These are phyloP conservation scores for Ustilago esculenta DNA, from an alignment of 1,284 basidiomycete genomes.

Conservation along the genomic window DNA sequence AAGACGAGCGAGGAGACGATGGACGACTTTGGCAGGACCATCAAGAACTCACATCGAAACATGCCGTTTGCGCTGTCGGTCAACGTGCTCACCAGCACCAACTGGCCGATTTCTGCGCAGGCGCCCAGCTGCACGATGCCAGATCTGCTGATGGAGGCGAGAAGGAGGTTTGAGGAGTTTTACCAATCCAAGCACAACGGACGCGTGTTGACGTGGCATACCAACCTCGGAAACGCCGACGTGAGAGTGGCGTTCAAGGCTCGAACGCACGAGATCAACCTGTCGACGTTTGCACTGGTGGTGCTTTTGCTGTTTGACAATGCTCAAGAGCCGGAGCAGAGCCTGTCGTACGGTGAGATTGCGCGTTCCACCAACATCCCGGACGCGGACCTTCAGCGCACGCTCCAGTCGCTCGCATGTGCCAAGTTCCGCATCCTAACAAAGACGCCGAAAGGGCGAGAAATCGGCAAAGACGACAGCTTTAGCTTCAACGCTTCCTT, in stretches of 20 bases:
- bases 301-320: slow-evolving; percentile 89
- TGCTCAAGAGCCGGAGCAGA: slow-evolving; percentile 9
- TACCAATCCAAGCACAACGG: slow-evolving; percentile 90
- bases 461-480: slow-evolving; percentile 78
- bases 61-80: slow-evolving; percentile 78
- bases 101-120: slow-evolving; percentile 62
- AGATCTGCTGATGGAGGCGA: slow-evolving; percentile 50
- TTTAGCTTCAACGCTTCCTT: slow-evolving; percentile 92
- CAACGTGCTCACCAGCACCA: slow-evolving; percentile 64
- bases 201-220: slow-evolving; percentile 90
- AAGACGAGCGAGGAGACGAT: slow-evolving; percentile 86
- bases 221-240: slow-evolving; percentile 90
- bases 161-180: slow-evolving; percentile 83
- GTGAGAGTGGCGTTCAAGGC: slow-evolving; percentile 83
- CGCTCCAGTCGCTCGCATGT: slow-evolving; percentile 94
- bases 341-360: slow-evolving; percentile 48
- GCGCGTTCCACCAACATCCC: slow-evolving; percentile 70
- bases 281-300: slow-evolving; percentile 88
- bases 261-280: slow-evolving; percentile 86
- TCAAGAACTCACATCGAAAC: slow-evolving; percentile 72
- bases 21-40: slow-evolving; percentile 76
- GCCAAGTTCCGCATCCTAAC: slow-evolving; percentile 94
- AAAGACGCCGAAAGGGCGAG: slow-evolving; percentile 88
- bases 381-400: slow-evolving; percentile 83
- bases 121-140: slow-evolving; percentile 51